phyloP scores from a whole-genome alignment of 2,329 filamentous ascomycete genomes.

The Gaeumannomyces sp. region DNA sequence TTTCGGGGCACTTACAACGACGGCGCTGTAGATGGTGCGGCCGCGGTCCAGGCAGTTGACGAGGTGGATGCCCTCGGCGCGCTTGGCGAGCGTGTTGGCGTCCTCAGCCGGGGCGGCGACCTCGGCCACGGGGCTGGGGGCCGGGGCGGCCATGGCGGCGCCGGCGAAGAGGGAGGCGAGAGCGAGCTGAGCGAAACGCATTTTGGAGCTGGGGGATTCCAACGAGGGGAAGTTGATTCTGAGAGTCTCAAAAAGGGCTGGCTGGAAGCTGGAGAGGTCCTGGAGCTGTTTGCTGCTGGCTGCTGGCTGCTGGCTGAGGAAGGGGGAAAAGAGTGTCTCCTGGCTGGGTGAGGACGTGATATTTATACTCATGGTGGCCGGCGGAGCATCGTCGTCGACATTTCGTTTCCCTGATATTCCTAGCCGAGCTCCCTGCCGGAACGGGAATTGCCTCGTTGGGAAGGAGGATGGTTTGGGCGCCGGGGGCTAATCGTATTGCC shows the following conservation, averaged over 20 bases:
- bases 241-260: too few relatives aligned
- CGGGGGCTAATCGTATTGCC: too few relatives aligned
- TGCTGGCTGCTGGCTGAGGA: conserved; percentile 1
- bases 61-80: conserved; percentile 17
- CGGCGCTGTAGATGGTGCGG: conserved; percentile 3
- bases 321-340: neutral
- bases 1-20: conserved; percentile 9
- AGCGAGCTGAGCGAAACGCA: conserved; percentile 5
- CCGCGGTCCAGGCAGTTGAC: conserved; percentile 14
- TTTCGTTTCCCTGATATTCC: neutral
- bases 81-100: conserved; percentile 9
- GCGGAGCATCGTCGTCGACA: neutral
- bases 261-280: neutral
- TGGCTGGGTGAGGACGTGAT: neutral
- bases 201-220: neutral
- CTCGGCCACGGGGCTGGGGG: neutral
- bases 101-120: neutral
- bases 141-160: conserved; percentile 2
- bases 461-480: neutral
- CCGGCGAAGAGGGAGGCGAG: conserved; percentile 2
- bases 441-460: neutral
- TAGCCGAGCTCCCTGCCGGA: neutral
- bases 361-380: neutral
- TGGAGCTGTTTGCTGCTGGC: neutral
- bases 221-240: neutral